A percentile compares a stretch with the other conserved stretches of the same genome.
Conservation (phyloP, 2,329 filamentous ascomycete species). For the Calonectria pteridis region DNA sequence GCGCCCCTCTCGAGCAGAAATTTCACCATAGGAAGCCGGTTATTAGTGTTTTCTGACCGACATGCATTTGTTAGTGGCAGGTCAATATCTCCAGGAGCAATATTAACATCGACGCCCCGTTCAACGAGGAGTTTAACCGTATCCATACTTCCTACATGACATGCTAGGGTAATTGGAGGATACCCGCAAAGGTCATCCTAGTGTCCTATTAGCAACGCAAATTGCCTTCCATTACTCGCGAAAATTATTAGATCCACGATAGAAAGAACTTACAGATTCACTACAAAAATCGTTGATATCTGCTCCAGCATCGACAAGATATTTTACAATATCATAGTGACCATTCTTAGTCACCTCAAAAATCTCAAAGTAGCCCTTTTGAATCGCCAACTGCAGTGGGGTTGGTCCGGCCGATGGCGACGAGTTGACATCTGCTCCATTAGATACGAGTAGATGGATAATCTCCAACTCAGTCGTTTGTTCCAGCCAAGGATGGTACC, state of each 20-base stretch:
- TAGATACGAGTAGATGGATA: not conserved
- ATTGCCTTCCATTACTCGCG: not conserved
- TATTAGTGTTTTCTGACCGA: not conserved
- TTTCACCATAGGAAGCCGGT: not conserved
- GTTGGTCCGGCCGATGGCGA: not conserved
- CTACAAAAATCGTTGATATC: not conserved
- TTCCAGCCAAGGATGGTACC: too few species aligned
- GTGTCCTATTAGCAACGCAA: not conserved
- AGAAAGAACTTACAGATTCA: not conserved
- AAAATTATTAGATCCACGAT: not conserved
- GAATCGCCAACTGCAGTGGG: not conserved
- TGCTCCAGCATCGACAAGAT: not conserved
- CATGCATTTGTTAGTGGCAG: not conserved
- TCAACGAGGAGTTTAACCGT: not conserved
- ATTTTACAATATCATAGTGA: not conserved
- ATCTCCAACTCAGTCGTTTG: not conserved
- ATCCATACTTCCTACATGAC: not conserved
- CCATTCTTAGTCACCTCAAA: too few species aligned
- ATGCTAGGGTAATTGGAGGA: not conserved
- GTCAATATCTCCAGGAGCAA: not conserved
- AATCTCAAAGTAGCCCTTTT: too few species aligned
- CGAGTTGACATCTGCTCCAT: not conserved
- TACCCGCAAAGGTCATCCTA: not conserved
- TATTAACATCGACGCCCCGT: not conserved
- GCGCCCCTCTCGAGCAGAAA: not conserved